Evolutionary conservation across 331 rosid genomes (phyloP).

Genomic region (Saraca asoca): DNA sequence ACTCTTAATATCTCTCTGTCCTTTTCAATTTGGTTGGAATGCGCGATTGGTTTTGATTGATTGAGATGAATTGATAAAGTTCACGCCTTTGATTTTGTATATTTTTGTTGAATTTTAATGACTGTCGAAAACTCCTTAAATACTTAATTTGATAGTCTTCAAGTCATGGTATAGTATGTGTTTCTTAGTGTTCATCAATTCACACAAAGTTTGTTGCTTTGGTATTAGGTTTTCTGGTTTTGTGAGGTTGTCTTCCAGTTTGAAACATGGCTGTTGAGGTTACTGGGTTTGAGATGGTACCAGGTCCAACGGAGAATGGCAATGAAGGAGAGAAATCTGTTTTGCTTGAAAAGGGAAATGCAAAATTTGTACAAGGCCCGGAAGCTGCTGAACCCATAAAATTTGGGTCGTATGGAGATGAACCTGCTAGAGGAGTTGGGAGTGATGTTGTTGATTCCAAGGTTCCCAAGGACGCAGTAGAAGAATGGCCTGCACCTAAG

Average conservation of each 20-base stretch:
- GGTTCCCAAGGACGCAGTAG: conserved; percentile 70
- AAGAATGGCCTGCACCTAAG: conserved; percentile 97
- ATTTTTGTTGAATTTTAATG: neutral
- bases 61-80: conserved; percentile 24
- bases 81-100: neutral
- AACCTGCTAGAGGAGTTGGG: conserved; percentile 56
- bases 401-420: conserved; percentile 88
- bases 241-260: conserved; percentile 41
- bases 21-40: neutral
- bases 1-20: conserved; percentile 28
- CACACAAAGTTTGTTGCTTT: conserved; percentile 19
- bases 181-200: conserved; percentile 24
- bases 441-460: conserved; percentile 48
- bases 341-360: conserved; percentile 64
- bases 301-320: conserved; percentile 63
- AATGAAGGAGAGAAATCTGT: conserved; percentile 53
- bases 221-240: conserved; percentile 42
- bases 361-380: conserved; percentile 48
- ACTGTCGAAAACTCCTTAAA: neutral
- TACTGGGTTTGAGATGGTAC: conserved; percentile 86
- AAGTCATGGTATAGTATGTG: conserved; percentile 18
- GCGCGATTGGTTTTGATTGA: conserved; percentile 11
- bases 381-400: conserved; percentile 59
- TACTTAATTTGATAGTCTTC: neutral
- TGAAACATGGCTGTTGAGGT: conserved; percentile 86